Base-by-base conservation (phyloP, 2,329 filamentous ascomycete species). In the Remersonia thermophila region DNA sequence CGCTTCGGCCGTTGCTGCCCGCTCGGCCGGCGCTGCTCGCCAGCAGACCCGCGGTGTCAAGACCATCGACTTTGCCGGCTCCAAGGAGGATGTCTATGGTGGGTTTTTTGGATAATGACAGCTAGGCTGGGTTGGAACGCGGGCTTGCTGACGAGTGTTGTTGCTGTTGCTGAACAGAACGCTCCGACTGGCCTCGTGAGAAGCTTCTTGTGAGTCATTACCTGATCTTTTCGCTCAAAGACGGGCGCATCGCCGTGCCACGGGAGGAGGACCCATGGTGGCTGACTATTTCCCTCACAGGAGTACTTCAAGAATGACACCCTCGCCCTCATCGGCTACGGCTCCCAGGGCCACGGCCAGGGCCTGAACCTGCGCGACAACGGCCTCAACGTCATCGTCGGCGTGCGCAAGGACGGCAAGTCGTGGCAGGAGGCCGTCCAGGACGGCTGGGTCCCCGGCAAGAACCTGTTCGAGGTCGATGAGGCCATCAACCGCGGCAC, bases 271-370 rank as follows among this genome's bases (percentile, higher is more conserved):
- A n/a, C n/a, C n/a, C n/a, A n/a, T n/a, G n/a, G n/a, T n/a, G n/a
- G n/a, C n/a, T n/a, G n/a, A n/a, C n/a, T n/a, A n/a, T n/a, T n/a
- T n/a, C n/a, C n/a, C 16, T 30, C 37, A 18, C 34, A 94, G 83
- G 85, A 96, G 49, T 98, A 89, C 80, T 98, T 98, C 83, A 96
- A 96, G 78, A 77, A 98, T 69, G 91, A 98, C 67, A 96, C 89
- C 52, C 84, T 98, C 55, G 91, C 91, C 59, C 82, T 98, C 59
- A 98, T 98, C 65, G 91, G 91, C 62, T 98, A 98, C 69, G 91
- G 72, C 56, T 95, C 87, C 47, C 87, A 95, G 71, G 91, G 91
- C 56, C 91, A 98, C 75, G 91, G 91, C 52, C 91, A 98, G 72
- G 93, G 91, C 63, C 84, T 98, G 47, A 98, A 98, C 78, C 83